Percentiles rank a stretch among this genome's conserved stretches.
phyloP scores from a whole-genome alignment of 75 land plant genomes.

The Ceratopteris richardii region DNA sequence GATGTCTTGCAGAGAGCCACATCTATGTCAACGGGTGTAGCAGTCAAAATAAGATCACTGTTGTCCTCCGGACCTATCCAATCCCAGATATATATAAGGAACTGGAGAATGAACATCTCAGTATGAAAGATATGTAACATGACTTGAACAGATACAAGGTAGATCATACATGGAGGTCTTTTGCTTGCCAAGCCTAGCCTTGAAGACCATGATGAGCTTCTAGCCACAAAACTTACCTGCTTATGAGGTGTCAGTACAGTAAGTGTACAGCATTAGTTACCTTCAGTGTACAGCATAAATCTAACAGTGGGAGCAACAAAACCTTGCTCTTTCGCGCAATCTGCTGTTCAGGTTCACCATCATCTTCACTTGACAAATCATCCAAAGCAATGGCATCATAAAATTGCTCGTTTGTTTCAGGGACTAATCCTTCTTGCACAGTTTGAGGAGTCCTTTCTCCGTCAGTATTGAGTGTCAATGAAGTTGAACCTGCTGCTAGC shows the following conservation, averaged over 20 bases:
- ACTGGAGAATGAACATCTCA: not conserved
- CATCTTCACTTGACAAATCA: conserved; percentile 52
- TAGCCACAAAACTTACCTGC: not conserved
- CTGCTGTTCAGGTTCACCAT: conserved; percentile 35
- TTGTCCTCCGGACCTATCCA: conserved; percentile 19
- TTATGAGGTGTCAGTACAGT: too few species aligned
- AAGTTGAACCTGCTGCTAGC: not conserved
- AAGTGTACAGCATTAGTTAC: too few species aligned
- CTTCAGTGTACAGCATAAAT: too few species aligned
- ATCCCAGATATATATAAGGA: conserved; percentile 1
- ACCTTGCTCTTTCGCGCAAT: conserved; percentile 1
- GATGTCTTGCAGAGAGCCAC: conserved; percentile 46
- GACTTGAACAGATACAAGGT: too few species aligned
- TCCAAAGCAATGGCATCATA: conserved; percentile 84
- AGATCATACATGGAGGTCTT: conserved; percentile 5
- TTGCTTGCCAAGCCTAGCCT: conserved; percentile 9
- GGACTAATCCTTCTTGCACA: not conserved
- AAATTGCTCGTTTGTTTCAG: conserved; percentile 47
- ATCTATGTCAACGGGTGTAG: conserved; percentile 35
- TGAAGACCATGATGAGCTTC: conserved; percentile 9
- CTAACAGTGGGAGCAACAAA: too few species aligned
- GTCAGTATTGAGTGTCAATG: not conserved
- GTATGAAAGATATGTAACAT: too few species aligned
- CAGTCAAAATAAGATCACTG: conserved; percentile 27
- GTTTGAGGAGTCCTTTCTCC: conserved; percentile 1